A percentile compares a stretch with the other conserved stretches of the same genome.
Conservation (phyloP, 306 rosid species). For the Canavalia gladiata region DNA sequence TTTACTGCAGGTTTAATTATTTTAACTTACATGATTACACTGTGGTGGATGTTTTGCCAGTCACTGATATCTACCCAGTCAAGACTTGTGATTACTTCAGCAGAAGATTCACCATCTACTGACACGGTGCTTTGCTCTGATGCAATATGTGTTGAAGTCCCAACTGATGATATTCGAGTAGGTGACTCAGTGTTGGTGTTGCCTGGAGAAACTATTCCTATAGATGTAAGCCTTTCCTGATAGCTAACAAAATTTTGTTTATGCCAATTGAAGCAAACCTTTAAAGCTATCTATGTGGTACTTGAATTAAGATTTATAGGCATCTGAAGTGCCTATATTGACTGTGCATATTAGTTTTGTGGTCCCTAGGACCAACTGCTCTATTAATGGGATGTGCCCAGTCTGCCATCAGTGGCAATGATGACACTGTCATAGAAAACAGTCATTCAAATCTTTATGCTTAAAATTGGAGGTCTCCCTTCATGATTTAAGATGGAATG, state of each 20-base stretch:
- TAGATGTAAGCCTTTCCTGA: constrained; percentile 78
- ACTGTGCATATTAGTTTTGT: constrained; percentile 28
- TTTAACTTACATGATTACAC: constrained; percentile 43
- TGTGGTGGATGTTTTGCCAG: constrained; percentile 66
- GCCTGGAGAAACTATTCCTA: constrained; percentile 96
- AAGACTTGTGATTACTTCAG: constrained; percentile 85
- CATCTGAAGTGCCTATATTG: constrained; percentile 36
- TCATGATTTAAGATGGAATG: constrained; percentile 39
- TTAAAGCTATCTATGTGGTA: constrained; percentile 26
- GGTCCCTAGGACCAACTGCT: constrained; percentile 24
- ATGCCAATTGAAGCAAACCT: constrained; percentile 31
- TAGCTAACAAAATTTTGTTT: constrained; percentile 38
- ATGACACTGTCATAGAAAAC: constrained; percentile 28
- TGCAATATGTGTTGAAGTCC: constrained; percentile 81
- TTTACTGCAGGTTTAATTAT: constrained; percentile 38
- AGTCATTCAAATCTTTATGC: constrained; percentile 27
- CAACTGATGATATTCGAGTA: constrained; percentile 93
- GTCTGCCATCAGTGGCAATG: constrained; percentile 21
- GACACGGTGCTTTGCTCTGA: constrained; percentile 79
- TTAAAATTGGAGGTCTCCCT: constrained; percentile 32
- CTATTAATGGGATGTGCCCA: not conserved
- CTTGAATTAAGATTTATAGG: constrained; percentile 30
- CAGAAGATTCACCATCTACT: constrained; percentile 70
- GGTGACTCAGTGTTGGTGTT: constrained; percentile 94
- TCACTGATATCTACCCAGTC: constrained; percentile 91